phyloP scores from a whole-genome alignment of 2,329 filamentous ascomycete genomes.

The Atkinsonella hypoxylon region DNA sequence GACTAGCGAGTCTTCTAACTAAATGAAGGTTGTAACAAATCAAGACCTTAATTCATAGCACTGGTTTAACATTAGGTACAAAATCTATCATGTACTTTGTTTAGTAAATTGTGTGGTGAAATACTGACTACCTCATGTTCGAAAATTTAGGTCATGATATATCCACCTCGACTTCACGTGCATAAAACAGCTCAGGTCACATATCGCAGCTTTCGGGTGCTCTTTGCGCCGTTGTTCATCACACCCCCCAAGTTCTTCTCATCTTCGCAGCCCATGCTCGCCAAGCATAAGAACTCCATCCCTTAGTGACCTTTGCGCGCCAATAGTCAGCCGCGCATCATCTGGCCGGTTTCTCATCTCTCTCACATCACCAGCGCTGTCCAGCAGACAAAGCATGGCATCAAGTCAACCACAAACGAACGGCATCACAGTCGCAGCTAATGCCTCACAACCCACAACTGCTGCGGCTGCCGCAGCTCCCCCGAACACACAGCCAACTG shows the following conservation, averaged over 20 bases:
- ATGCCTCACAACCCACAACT: constrained; percentile 13
- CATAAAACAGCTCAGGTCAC: too few relatives aligned
- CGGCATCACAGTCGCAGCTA: constrained; percentile 32
- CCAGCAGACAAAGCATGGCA: constrained; percentile 16
- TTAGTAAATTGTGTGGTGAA: too few relatives aligned
- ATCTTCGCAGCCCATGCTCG: neutral
- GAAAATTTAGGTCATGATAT: too few relatives aligned
- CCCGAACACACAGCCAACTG: constrained; percentile 23
- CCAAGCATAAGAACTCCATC: neutral
- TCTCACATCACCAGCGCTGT: neutral
- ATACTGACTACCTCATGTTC: neutral
- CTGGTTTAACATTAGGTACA: too few relatives aligned
- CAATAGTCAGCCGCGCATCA: neutral
- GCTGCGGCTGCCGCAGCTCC: constrained; percentile 11
- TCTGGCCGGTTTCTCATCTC: neutral
- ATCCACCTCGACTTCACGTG: neutral
- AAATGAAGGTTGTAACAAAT: too few relatives aligned
- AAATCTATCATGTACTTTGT: too few relatives aligned
- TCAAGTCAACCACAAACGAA: constrained; percentile 39
- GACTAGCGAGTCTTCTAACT: too few relatives aligned
- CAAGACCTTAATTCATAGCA: too few relatives aligned
- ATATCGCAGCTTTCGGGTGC: too few relatives aligned
- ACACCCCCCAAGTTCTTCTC: neutral
- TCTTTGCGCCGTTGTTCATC: neutral
- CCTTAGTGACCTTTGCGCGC: neutral